Evolutionary conservation across 805 yeast species (phyloP), one percentile per base, ranked within the genome.

Genomic region (Barnettozyma sucrosica): DNA sequence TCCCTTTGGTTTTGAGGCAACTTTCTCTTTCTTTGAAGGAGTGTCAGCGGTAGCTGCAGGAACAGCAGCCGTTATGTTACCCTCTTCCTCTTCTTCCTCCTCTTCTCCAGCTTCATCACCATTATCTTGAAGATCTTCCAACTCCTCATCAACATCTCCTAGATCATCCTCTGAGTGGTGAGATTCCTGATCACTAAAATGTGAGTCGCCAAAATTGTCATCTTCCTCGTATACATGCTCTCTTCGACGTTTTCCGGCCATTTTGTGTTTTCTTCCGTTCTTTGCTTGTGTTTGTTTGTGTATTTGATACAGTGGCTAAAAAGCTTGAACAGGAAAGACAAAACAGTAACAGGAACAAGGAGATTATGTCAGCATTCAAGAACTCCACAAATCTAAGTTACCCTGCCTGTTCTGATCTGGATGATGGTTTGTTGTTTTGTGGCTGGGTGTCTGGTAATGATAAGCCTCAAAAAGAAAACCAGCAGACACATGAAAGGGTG

Each of bases 61-160:
- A 49, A 49, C 61, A 47, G 46, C 63, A 47, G 55, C 62, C 40
- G 48, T 62, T 42, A 51, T 60, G 54, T 40, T 34, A 43, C 44
- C 65, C 3, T 56, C 71, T 49, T 44, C 68, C 55, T 55, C 41
- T 23, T 30, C 41, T 36, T 39, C 66, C 16, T 50, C 67, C 24
- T 53, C 62, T 13, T 55, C 65, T 10, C 47, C 64, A 23, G 49
- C 64, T 9, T 54, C 48, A 42, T 53, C 49, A 3, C 36, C 43
- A 8, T 36, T 38, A 7, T 30, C 49, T 6, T 33, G 37, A n/a
- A 28, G 36, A 23, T 37, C 49, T 11, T 32, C 42, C 10, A 30
- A 32, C 8, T 18, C 43, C 28, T 39, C 33, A 14, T 20, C 41
- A 23, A 37, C 41, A 21, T 37, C 41, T 11, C 16, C 41, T 2